Conservation (phyloP, 352 stramenopile species). For the Phytophthora hybrid region DNA sequence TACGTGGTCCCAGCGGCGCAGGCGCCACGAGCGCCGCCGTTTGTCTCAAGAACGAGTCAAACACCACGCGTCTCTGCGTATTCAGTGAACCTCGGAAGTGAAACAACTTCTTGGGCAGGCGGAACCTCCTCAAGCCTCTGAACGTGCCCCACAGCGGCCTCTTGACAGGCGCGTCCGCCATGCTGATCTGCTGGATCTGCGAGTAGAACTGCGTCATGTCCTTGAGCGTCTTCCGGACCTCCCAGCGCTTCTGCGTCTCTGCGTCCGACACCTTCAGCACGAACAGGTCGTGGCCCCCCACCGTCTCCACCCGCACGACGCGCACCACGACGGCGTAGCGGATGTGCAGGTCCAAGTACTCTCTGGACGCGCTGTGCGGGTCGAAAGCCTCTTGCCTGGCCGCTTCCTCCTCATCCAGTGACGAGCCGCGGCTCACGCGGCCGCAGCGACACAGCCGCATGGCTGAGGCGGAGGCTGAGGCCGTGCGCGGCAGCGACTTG, state of each 20-base stretch:
- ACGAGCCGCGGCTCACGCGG: slow-evolving; percentile 18
- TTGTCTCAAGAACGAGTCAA: slow-evolving; percentile 76
- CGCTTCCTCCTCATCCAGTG: slow-evolving; percentile 19
- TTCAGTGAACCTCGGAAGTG: slow-evolving; percentile 60
- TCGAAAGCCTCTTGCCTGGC: slow-evolving; percentile 28
- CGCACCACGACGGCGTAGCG: slow-evolving; percentile 56
- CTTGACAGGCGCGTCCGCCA: slow-evolving; percentile 62
- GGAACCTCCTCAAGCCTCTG: slow-evolving; percentile 51
- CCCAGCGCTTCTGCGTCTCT: slow-evolving; percentile 68
- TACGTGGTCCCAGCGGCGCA: slow-evolving; percentile 60
- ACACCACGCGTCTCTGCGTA: slow-evolving; percentile 67
- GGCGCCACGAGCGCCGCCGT: slow-evolving; percentile 66
- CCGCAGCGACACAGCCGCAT: slow-evolving; percentile 39
- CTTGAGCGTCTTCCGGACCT: slow-evolving; percentile 63
- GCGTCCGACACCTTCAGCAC: slow-evolving; percentile 59
- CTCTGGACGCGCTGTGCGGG: slow-evolving; percentile 40
- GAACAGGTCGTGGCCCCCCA: slow-evolving; percentile 45
- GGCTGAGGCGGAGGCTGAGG: slow-evolving; percentile 26
- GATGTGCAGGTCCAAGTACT: slow-evolving; percentile 62
- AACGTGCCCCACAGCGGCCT: slow-evolving; percentile 65
- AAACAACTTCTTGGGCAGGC: slow-evolving; percentile 65
- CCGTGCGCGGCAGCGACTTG: slow-evolving; percentile 31
- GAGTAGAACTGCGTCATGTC: slow-evolving; percentile 72
- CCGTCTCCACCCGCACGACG: slow-evolving; percentile 50
- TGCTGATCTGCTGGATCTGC: slow-evolving; percentile 63